A percentile compares a stretch with the other conserved stretches of the same genome.
Conservation (phyloP, 1,139 yeast species). For the Meyerozyma athensensis region DNA sequence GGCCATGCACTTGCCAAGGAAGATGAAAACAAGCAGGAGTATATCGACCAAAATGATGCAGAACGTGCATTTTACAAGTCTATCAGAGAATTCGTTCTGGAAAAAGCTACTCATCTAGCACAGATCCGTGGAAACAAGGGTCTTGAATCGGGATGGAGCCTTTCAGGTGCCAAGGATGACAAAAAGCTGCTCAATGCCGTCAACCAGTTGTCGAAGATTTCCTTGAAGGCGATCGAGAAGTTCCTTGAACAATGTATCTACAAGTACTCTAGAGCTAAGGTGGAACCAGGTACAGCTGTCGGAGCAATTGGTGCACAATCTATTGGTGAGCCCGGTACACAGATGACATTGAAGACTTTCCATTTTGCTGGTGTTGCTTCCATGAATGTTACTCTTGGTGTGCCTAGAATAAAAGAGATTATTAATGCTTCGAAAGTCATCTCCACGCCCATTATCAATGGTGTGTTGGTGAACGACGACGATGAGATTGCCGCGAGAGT, state of each 20-base stretch:
- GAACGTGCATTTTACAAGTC: conserved; percentile 80
- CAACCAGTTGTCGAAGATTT: conserved; percentile 69
- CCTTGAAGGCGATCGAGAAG: conserved; percentile 53
- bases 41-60: conserved; percentile 78
- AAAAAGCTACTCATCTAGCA: conserved; percentile 57
- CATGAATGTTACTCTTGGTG: conserved; percentile 98
- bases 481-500: conserved; percentile 99
- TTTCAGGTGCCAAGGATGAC: conserved; percentile 46
- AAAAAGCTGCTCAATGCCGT: conserved; percentile 47
- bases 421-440: conserved; percentile 94
- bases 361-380: conserved; percentile 99
- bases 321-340: conserved; percentile 99
- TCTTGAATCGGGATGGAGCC: conserved; percentile 27
- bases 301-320: conserved; percentile 99
- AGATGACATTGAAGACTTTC: conserved; percentile 97
- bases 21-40: conserved; percentile 46
- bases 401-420: conserved; percentile 97
- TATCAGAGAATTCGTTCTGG: conserved; percentile 54
- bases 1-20: conserved; percentile 49
- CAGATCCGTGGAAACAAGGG: conserved; percentile 52
- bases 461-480: conserved; percentile 84
- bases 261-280: conserved; percentile 86
- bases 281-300: conserved; percentile 99
- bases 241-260: conserved; percentile 74
- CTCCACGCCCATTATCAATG: conserved; percentile 95